These are phyloP conservation scores for Canna indica DNA, from an alignment of 176 grass and related monocot species.

Conservation along the genomic window DNA sequence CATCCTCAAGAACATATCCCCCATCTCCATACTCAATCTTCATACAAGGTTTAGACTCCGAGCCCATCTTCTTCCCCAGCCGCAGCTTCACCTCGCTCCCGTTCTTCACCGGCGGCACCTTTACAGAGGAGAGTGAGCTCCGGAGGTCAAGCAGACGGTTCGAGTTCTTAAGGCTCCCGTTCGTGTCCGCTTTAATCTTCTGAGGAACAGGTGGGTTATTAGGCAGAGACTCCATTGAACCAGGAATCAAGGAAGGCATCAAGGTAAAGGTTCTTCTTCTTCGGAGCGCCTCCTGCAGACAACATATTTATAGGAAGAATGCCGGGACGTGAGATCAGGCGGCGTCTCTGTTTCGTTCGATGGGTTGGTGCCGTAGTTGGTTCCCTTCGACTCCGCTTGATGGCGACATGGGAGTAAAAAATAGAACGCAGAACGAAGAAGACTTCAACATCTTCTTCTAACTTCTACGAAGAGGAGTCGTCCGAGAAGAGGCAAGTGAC, in stretches of 20 bases:
- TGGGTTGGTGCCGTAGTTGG: not conserved
- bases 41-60: constrained; percentile 16
- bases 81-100: constrained; percentile 1
- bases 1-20: constrained; percentile 87
- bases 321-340: not conserved
- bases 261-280: not conserved
- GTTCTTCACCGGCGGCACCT: constrained; percentile 10
- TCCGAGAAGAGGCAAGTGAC: no score
- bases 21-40: constrained; percentile 41
- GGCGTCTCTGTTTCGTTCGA: not conserved
- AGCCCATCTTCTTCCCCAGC: constrained; percentile 15
- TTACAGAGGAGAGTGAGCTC: constrained; percentile 12
- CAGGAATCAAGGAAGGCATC: not conserved
- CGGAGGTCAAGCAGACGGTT: constrained; percentile 27
- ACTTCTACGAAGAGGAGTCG: no score
- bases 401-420: not conserved
- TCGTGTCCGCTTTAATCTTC: constrained; percentile 1
- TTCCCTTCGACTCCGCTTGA: no score
- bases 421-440: no score
- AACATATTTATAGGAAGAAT: not conserved
- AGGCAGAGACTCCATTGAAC: constrained; percentile 29
- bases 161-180: not conserved
- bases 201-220: constrained; percentile 20
- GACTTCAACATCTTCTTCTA: no score
- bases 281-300: not conserved